Conservation (phyloP, 805 yeast genomes). For the Barnettozyma populi region DNA sequence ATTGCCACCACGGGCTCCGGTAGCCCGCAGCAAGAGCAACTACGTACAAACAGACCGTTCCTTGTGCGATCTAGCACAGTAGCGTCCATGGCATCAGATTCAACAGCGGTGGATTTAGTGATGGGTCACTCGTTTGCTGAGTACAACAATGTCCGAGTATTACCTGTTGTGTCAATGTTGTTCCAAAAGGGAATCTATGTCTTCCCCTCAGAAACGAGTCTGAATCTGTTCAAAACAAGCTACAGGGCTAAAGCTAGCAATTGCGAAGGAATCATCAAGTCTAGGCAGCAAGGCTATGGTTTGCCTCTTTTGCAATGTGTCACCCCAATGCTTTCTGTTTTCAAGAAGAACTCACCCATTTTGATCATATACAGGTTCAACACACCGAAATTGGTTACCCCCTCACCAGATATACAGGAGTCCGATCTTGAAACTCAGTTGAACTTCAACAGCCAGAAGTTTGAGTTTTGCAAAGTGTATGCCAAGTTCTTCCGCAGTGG, state of each 20-base stretch:
- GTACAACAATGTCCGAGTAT: conserved; percentile 24
- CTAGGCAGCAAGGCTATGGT: conserved; percentile 23
- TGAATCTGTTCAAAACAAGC: conserved; percentile 19
- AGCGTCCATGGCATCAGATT: conserved; percentile 9
- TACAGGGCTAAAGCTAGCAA: conserved; percentile 24
- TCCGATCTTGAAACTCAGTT: background rate
- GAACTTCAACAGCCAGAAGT: conserved; percentile 18
- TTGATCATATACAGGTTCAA: conserved; percentile 28
- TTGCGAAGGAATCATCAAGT: conserved; percentile 11
- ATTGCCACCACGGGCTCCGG: background rate
- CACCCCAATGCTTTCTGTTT: conserved; percentile 27
- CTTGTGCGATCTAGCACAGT: background rate
- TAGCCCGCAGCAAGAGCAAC: background rate
- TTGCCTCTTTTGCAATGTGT: conserved; percentile 32
- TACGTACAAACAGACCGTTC: background rate
- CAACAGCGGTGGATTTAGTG: conserved; percentile 21
- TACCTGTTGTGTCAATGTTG: conserved; percentile 30
- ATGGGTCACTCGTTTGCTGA: conserved; percentile 20
- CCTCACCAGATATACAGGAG: background rate
- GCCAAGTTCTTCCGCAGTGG: conserved; percentile 20
- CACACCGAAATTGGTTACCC: conserved; percentile 4
- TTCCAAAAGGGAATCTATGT: conserved; percentile 33
- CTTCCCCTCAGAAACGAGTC: conserved; percentile 33
- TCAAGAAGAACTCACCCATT: conserved; percentile 25
- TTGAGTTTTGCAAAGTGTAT: conserved; percentile 30